These are phyloP conservation scores for Ceratorhiza oryzae-sativae DNA, from an alignment of 1,284 basidiomycete species.

Conservation along the genomic window DNA sequence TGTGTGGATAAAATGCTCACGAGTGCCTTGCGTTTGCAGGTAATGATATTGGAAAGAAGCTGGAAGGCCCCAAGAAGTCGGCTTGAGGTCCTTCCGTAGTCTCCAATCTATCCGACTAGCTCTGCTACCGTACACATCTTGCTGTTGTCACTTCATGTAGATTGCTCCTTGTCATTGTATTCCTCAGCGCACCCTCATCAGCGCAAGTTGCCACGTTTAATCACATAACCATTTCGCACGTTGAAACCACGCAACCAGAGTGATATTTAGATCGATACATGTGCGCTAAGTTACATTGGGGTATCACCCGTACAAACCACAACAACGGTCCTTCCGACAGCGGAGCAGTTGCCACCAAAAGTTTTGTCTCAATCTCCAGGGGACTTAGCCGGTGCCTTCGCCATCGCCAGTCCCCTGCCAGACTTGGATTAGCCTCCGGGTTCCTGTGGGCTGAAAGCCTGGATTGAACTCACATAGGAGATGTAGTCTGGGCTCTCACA, in stretches of 20 bases:
- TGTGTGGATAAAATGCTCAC: constrained; percentile 20
- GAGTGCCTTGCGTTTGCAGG: constrained; percentile 54
- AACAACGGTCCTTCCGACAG: not conserved
- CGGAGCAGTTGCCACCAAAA: constrained; percentile 7
- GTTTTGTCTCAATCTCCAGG: not conserved
- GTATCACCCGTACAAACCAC: constrained; percentile 4
- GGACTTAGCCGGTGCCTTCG: constrained; percentile 23
- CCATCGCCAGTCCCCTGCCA: constrained; percentile 28
- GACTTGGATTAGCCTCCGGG: not conserved
- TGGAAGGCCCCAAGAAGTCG: constrained; percentile 74
- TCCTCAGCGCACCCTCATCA: not conserved
- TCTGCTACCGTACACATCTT: not conserved
- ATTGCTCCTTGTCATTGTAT: constrained; percentile 15
- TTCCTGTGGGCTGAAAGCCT: not conserved
- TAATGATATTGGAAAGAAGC: constrained; percentile 79
- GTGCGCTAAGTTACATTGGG: constrained; percentile 2
- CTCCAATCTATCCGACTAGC: constrained; percentile 13
- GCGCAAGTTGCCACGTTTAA: not conserved
- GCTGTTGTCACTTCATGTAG: not conserved
- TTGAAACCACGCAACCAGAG: not conserved
- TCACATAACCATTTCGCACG: not conserved
- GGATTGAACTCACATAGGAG: constrained; percentile 64
- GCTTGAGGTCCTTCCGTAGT: constrained; percentile 27
- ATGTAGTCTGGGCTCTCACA: constrained; percentile 93
- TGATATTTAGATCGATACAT: not conserved